Percentiles rank a stretch among this genome's conserved stretches.
Conservation (phyloP, 2,329 filamentous ascomycete species). For the Apiospora marii region DNA sequence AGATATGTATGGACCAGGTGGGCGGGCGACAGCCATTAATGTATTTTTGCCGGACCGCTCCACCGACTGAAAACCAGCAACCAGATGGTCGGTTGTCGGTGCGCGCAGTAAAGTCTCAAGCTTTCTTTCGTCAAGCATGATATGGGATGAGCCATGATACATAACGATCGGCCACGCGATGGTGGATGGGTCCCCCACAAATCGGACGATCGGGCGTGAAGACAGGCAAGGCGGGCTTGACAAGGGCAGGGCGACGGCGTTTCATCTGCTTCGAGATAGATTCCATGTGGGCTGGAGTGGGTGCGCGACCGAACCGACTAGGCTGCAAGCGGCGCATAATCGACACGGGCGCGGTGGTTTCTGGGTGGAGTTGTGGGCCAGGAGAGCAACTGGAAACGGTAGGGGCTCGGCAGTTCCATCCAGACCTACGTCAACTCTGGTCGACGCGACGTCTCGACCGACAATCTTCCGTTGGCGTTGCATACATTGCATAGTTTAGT, state of each 20-base stretch:
- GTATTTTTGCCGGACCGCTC: neutral
- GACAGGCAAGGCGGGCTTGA: neutral
- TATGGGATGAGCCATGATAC: neutral
- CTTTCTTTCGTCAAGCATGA: neutral
- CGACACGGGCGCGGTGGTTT: neutral
- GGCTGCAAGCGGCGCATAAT: neutral
- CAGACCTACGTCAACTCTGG: neutral
- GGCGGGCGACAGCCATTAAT: neutral
- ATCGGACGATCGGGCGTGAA: neutral
- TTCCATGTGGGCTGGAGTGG: neutral
- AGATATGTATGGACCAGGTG: neutral
- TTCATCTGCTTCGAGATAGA: constrained; percentile 6
- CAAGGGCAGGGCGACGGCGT: neutral
- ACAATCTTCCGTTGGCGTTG: neutral
- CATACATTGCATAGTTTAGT: neutral
- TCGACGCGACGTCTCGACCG: neutral
- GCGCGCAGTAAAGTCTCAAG: neutral
- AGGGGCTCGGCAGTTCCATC: constrained; percentile 4
- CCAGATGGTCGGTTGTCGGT: neutral
- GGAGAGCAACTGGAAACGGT: neutral
- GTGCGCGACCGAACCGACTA: neutral
- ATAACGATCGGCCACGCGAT: constrained; percentile 6
- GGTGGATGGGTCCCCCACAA: neutral
- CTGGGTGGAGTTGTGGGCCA: neutral
- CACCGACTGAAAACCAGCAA: neutral